These are phyloP conservation scores for Parietaria judaica DNA, from an alignment of 306 rosid genomes.

Conservation along the genomic window DNA sequence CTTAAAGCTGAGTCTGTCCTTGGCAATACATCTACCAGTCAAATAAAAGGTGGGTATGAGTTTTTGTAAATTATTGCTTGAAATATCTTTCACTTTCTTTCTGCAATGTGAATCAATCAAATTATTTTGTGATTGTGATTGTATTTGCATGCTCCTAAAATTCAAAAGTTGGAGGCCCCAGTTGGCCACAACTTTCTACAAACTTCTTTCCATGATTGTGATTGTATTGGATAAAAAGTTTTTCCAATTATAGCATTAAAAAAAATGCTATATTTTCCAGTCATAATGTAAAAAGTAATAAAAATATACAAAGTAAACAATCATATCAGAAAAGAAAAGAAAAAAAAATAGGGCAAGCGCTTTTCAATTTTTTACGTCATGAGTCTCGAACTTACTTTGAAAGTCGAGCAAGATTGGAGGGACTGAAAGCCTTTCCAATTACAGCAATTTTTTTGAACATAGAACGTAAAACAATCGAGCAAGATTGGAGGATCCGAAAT, in stretches of 20 bases:
- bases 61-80: not conserved
- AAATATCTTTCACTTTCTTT: not conserved
- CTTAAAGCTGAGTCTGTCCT: not conserved
- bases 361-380: no score
- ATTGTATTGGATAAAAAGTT: not conserved
- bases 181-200: no score
- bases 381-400: no score
- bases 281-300: no score
- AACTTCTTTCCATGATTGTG: not conserved
- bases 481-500: no score
- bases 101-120: not conserved
- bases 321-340: no score
- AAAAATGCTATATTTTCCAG: not conserved
- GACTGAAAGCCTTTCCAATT: no score
- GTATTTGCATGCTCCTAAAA: not conserved
- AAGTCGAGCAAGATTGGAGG: no score
- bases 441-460: no score
- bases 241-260: not conserved
- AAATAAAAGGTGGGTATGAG: not conserved
- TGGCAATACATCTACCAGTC: not conserved
- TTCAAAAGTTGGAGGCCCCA: conserved; percentile 1
- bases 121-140: not conserved
- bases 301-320: not conserved
- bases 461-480: no score
- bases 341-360: no score